Evolutionary conservation across 208 protist genomes (phyloP), one percentile per base, ranked within the genome.

Genomic region (Trypanosoma theileri): DNA sequence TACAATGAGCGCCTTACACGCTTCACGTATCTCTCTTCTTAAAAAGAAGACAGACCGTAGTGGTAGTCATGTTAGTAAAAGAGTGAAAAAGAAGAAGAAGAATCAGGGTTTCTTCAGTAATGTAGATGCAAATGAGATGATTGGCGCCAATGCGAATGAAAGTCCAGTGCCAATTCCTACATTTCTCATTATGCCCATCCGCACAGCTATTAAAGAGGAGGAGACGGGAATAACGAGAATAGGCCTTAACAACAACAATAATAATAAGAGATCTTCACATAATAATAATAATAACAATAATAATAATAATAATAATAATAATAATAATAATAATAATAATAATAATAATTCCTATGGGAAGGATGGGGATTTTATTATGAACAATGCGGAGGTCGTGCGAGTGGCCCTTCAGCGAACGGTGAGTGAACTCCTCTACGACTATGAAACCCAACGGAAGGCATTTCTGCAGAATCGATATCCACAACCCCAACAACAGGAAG

Each of bases 401-500:
- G 11, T n/a, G 12, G 61, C 58, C 44, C 54, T 75, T 14, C 6
- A 42, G 26, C 26, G 54, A 4, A 24, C 62, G 40, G 16, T 75
- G 7, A 26, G 55, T 19, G 41, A 2, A 21, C 61, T 75, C 13
- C 45, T 75, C 9, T 28, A 28, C 4, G 63, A 46, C 1, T 75
- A 75, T 64, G 70, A 75, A 14, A 28, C 35, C 14, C 61, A 59
- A 51, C 51, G 70, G 48, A 55, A 62, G 24, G 62, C 68, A 44
- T 75, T 68, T 41, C 22, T 75, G 9, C 55, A 44, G 12, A 45
- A 71, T 41, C 54, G 63, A 35, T 6, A 35, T 35, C 28, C 28
- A 35, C 28, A 8, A 35, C 6, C 28, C 1, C 6, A 1, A 35
- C 28, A 35, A 35, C 28, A 35, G 28, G 4, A 35, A 35, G 4